These are phyloP conservation scores for Ciborinia camelliae DNA, from an alignment of 2,329 filamentous ascomycete genomes.

Conservation along the genomic window DNA sequence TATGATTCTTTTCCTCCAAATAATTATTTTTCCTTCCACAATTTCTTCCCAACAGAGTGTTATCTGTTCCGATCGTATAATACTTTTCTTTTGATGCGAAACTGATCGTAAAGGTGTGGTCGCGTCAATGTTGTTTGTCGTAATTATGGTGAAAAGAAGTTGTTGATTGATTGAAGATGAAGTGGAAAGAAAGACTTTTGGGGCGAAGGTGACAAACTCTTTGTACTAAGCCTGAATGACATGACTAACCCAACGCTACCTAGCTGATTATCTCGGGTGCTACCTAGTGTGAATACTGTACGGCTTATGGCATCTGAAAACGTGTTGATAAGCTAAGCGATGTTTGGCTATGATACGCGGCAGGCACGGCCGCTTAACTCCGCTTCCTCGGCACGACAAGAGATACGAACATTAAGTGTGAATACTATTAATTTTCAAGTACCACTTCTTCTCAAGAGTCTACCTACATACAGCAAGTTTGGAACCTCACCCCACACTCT, in stretches of 20 bases:
- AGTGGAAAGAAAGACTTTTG: background rate
- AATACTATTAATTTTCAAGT: no score
- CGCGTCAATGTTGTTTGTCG: background rate
- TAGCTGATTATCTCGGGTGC: no score
- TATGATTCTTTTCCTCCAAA: conserved; percentile 17
- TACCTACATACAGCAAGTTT: no score
- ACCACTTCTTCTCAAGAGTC: no score
- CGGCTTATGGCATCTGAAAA: background rate
- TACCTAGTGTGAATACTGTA: background rate
- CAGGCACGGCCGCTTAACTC: background rate
- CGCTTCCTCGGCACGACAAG: no score
- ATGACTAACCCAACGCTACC: background rate
- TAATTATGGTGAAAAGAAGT: background rate
- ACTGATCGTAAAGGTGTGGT: conserved; percentile 1
- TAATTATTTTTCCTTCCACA: conserved; percentile 6
- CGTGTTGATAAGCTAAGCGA: background rate
- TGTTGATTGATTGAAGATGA: conserved; percentile 7
- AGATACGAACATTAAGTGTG: no score
- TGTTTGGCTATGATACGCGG: background rate
- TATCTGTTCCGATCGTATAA: background rate
- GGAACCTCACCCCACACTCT: no score
- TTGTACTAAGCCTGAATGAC: background rate
- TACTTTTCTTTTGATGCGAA: conserved; percentile 4
- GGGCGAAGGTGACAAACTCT: conserved; percentile 16
- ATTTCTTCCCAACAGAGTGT: conserved; percentile 3